These are phyloP conservation scores for Quercus gilva DNA, from an alignment of 306 rosid species.

Conservation along the genomic window DNA sequence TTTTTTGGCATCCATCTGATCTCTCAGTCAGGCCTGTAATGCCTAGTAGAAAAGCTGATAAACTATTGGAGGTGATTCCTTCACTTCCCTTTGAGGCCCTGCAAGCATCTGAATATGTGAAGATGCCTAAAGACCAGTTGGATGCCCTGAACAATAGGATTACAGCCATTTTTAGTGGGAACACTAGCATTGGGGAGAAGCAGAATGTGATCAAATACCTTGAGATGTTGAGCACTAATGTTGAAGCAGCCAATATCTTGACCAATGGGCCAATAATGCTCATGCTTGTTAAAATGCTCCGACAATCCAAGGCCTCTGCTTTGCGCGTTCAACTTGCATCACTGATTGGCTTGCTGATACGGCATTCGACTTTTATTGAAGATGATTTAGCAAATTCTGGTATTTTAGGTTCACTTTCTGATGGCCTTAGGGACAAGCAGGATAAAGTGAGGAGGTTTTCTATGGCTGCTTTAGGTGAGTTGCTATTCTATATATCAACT, in stretches of 20 bases:
- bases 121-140: slow-evolving; percentile 74
- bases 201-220: slow-evolving; percentile 89
- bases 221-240: slow-evolving; percentile 82
- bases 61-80: slow-evolving; percentile 58
- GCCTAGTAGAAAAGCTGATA: slow-evolving; percentile 92
- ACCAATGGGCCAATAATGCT: slow-evolving; percentile 98
- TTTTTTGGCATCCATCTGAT: slow-evolving; percentile 94
- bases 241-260: slow-evolving; percentile 91
- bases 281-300: slow-evolving; percentile 79
- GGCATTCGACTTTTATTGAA: slow-evolving; percentile 86
- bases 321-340: slow-evolving; percentile 95
- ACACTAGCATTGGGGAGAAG: slow-evolving; percentile 73
- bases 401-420: slow-evolving; percentile 75
- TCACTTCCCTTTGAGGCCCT: slow-evolving; percentile 91
- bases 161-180: slow-evolving; percentile 66
- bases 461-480: slow-evolving; percentile 97
- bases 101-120: slow-evolving; percentile 74
- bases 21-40: slow-evolving; percentile 97
- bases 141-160: slow-evolving; percentile 62
- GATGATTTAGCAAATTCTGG: slow-evolving; percentile 88
- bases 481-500: slow-evolving; percentile 87
- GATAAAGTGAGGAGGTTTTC: slow-evolving; percentile 97
- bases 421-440: slow-evolving; percentile 93
- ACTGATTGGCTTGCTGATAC: slow-evolving; percentile 80
- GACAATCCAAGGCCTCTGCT: slow-evolving; percentile 76